A percentile compares a stretch with the other conserved stretches of the same genome.
phyloP scores from a whole-genome alignment of 441 rosid genomes.

The Rhodomyrtus psidioides region DNA sequence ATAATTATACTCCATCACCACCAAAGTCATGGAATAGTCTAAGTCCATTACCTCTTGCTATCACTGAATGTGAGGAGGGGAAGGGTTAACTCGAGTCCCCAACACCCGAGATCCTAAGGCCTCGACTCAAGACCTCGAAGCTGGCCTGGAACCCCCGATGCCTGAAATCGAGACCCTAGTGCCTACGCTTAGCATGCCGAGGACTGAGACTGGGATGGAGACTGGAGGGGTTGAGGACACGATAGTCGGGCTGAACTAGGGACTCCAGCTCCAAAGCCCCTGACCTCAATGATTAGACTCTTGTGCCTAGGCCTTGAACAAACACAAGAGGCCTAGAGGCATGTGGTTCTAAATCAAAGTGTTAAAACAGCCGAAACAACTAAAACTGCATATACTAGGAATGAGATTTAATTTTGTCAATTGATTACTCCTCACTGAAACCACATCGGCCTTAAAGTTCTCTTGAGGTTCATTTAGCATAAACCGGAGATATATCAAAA shows the following conservation, averaged over 20 bases:
- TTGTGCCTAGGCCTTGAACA: neutral
- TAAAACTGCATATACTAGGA: neutral
- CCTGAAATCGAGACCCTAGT: neutral
- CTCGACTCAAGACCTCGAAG: neutral
- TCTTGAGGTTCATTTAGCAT: neutral
- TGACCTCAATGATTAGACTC: neutral
- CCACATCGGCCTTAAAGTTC: neutral
- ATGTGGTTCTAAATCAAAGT: neutral
- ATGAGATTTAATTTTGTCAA: neutral
- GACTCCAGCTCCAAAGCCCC: neutral
- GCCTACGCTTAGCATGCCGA: neutral
- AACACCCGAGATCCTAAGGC: rapidly evolving
- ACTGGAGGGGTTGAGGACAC: rapidly evolving
- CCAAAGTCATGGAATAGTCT: too few relatives aligned
- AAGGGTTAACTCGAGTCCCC: neutral
- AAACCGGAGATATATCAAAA: neutral
- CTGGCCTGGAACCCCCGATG: rapidly evolving
- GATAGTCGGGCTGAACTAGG: neutral
- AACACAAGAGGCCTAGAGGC: neutral
- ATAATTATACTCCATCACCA: neutral
- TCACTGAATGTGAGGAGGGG: neutral
- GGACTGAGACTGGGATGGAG: rapidly evolving
- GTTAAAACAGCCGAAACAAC: neutral
- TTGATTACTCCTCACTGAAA: neutral
- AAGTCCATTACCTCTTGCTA: neutral